Evolutionary conservation across 75 land plant species (phyloP), one percentile per base, ranked within the genome.

Genomic region (Cupressus sempervirens): DNA sequence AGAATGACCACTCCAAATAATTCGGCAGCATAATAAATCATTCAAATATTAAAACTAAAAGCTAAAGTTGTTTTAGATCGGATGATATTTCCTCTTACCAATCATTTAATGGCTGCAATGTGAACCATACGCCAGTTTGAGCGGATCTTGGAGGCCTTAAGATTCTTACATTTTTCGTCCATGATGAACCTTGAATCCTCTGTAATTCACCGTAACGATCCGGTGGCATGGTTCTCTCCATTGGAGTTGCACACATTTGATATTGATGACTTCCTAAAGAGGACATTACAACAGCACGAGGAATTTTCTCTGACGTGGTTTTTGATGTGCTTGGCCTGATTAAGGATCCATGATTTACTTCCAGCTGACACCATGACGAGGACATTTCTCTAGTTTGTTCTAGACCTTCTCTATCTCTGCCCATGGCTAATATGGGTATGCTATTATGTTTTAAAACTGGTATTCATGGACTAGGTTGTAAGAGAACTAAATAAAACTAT

Each of bases 101-200:
- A 70, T 90, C 86, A 72, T 80, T 87, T 80, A 88, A 86, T 3
- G 93, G 89, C 86, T 87, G 90, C 50, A 93, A 86, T 23, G 79
- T 65, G 82, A 91, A 91, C 94, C 94, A 93, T 52, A 93, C 56
- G 29, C 93, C 94, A 14, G 90, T 76, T 77, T 87, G 87, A 38
- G 89, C 86, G 43, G 90, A 70, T 34, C 86, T 80, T 20, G 91
- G 90, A 58, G 90, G 86, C 50, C 73, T 76, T 40, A 89, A 82
- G 7, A 92, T 70, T 82, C 86, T 84, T 15, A 32, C 26, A 54
- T 54, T 45, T 10, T 82, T 58, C 38, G 83, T 48, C 54, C 52
- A 30, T 29, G 56, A 30, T 16, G 53, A 0, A 30, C 23, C 53
- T 1, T 36, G 53, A 48, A 29, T 32, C 34, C 14, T 82, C 32